Base-by-base conservation (phyloP, 2,329 filamentous ascomycete species). In the Phoma sp. region DNA sequence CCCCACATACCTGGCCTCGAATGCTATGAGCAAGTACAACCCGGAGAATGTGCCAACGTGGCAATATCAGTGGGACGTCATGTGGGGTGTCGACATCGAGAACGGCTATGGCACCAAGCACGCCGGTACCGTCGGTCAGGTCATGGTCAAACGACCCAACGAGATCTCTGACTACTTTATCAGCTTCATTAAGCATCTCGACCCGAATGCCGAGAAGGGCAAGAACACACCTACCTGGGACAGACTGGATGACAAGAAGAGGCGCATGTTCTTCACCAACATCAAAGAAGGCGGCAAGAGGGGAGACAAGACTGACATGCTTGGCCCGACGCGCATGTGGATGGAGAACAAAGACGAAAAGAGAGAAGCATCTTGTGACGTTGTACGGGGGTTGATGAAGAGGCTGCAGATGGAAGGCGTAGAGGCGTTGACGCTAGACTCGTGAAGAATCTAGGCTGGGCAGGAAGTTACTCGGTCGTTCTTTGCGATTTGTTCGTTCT, bases 11-110 rank as follows among this genome's bases (percentile, higher is more conserved):
- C 65, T 72, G 29, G 59, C 66, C 25, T 67, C 64, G n/a, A 68
- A 70, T 49, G 65, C 65, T 47, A 69, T 72, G 58, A 60, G 64
- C n/a, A 41, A 54, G 4, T 50, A 70, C 60, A 71, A 71, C 53
- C 67, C 68, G 0, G 23, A 52, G 7, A 33, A 37, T 18, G 63
- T 71, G 0, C 61, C 61, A 24, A 68, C 68, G 4, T 72, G 62
- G 47, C 67, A 70, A 43, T 72, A 72, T 57, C 69, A 72, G 53
- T 72, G 69, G 69, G 69, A 72, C 52, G 68, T 71, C 14, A 68
- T 67, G 59, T 67, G 62, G 60, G 68, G 65, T 8, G 57, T 60
- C 2, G 68, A 72, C 54, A 66, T 66, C 25, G 48, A 57, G 7
- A 72, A 72, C 47, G 69, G 69, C 40, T 72, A 54, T 50, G 69